Evolutionary conservation across 129 eudicot genomes (phyloP).

Genomic region (Scalesia atractyloides): DNA sequence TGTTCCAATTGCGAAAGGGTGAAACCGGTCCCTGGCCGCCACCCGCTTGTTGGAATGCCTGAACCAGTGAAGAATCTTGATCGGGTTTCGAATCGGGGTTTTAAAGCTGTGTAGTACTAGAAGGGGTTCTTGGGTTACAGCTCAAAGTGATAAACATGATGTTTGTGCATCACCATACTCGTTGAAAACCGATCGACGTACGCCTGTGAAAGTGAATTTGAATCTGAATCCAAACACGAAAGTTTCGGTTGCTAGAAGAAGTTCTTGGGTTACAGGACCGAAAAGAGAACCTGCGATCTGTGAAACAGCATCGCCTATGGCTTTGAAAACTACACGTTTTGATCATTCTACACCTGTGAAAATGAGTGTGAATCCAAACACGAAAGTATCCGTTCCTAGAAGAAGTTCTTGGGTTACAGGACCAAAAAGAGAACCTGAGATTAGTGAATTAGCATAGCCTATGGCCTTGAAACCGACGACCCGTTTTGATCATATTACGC

Average conservation of each 20-base stretch:
- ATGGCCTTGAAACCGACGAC: slow-evolving; percentile 48
- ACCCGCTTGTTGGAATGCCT: slow-evolving; percentile 78
- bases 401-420: slow-evolving; percentile 78
- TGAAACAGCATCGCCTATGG: slow-evolving; percentile 35
- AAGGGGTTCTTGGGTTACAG: slow-evolving; percentile 73
- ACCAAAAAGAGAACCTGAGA: slow-evolving; percentile 25
- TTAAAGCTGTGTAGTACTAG: slow-evolving; percentile 33
- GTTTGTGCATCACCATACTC: slow-evolving; percentile 39
- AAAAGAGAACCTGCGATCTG: slow-evolving; percentile 26
- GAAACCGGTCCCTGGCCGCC: slow-evolving; percentile 81
- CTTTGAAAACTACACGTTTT: slow-evolving; percentile 53
- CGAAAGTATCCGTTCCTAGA: slow-evolving; percentile 37
- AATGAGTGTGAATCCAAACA: slow-evolving; percentile 17
- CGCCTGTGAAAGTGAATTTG: slow-evolving; percentile 10
- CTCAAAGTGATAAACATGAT: slow-evolving; percentile 24
- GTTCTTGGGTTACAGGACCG: slow-evolving; percentile 69
- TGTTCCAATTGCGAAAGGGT: slow-evolving; percentile 73
- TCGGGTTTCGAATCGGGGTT: slow-evolving; percentile 4
- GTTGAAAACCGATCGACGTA: slow-evolving; percentile 51
- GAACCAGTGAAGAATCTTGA: slow-evolving; percentile 60
- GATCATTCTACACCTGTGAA: slow-evolving; percentile 41
- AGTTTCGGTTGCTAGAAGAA: slow-evolving; percentile 45
- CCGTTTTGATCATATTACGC: slow-evolving; percentile 74
- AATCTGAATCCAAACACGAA: slow-evolving; percentile 21
- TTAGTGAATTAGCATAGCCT: slow-evolving; percentile 32